Base-by-base conservation (phyloP, 345 rosid genomes). In the Eutrema yunnanense region DNA sequence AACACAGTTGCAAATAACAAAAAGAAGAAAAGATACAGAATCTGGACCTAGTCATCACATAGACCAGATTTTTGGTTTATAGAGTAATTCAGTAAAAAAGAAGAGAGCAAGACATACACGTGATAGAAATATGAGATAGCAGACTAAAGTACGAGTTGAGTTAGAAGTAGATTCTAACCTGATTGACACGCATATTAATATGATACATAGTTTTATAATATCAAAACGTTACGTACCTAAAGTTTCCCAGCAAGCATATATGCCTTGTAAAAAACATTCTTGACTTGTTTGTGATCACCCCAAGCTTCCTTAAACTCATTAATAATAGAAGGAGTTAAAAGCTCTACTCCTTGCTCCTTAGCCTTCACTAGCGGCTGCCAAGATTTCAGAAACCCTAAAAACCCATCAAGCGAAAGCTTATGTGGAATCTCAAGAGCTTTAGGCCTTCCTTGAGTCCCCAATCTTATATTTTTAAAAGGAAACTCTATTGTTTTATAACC, bases 381-480 rank as follows among this genome's bases (percentile, higher is more conserved):
- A 5, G 96, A 78, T 49, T 81, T 71, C 48, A 87, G 9, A 76
- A 87, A 62, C 56, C 73, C 67, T 71, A 85, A 1, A 47, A 78
- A 62, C 27, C 86, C 89, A n/a, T 84, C 66, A 11, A 86, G 83
- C 2, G 88, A 81, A 67, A 83, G 66, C 81, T 76, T 73, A 54
- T 74, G 84, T 1, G 83, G 82, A 10, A 87, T 82, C 16, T 84
- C 81, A 38, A 89, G 69, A 9, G 52, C 80, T 79, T 74, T 4
- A 2, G 88, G 92, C 53, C 71, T 34, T 38, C 92, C 88, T 69
- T 84, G 83, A 2, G 60, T 67, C 13, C 90, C 92, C 26, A 87
- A 67, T 5, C 86, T 84, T 10, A 83, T 79, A 14, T 74, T 55
- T 67, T 83, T 75, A 6, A 88, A 88, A 1, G 91, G 86, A 50